Percentiles rank a stretch among this genome's conserved stretches.
phyloP scores from a whole-genome alignment of 768 basidiomycete species.

The Termitomyces sp. region DNA sequence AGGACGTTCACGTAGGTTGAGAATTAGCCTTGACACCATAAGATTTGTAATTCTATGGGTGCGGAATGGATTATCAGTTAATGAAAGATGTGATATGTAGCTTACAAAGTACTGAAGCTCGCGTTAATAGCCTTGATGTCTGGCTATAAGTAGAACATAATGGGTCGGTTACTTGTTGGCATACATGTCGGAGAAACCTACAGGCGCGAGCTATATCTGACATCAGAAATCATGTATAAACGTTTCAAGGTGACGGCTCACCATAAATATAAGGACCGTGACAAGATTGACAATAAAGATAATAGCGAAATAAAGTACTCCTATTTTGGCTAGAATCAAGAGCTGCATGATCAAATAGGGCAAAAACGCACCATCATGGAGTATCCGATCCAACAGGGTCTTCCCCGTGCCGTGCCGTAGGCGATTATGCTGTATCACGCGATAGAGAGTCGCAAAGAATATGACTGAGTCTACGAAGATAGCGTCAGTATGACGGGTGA shows the following conservation, averaged over 20 bases:
- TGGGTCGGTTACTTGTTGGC: not conserved
- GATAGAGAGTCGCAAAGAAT: conserved; percentile 26
- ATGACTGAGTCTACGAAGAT: not conserved
- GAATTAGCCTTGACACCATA: conserved; percentile 31
- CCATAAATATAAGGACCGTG: conserved; percentile 27
- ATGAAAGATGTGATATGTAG: not conserved
- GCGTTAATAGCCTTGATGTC: conserved; percentile 32
- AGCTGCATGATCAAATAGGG: not conserved
- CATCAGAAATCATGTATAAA: not conserved
- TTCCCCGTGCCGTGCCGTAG: conserved; percentile 8
- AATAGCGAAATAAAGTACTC: conserved; percentile 19
- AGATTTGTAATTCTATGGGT: conserved; percentile 25
- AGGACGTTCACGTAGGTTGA: conserved; percentile 22
- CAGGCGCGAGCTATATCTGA: not conserved
- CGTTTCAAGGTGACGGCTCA: conserved; percentile 8
- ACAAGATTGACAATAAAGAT: conserved; percentile 27
- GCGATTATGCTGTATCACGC: conserved; percentile 15
- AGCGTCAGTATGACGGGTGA: not conserved
- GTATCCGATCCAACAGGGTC: conserved; percentile 22
- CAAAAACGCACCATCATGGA: conserved; percentile 24
- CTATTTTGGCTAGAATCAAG: not conserved
- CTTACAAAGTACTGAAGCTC: conserved; percentile 32
- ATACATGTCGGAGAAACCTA: not conserved
- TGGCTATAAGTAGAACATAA: conserved; percentile 8
- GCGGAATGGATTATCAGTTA: not conserved